These are phyloP conservation scores for Flaveria brownii DNA, from an alignment of 129 eudicot species.

Conservation along the genomic window DNA sequence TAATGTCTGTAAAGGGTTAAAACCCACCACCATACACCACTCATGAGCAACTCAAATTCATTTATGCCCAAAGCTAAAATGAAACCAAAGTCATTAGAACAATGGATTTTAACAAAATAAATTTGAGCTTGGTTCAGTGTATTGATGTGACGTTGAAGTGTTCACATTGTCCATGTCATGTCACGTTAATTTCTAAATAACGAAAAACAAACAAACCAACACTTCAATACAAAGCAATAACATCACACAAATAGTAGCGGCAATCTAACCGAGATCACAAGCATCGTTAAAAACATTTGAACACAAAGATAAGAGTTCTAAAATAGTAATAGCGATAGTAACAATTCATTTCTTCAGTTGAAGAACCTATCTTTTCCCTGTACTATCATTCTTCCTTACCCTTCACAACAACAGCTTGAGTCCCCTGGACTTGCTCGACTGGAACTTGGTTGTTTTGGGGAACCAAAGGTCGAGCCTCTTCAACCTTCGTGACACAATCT, in stretches of 20 bases:
- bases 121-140: not conserved
- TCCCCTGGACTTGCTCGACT: not conserved
- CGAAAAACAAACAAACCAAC: not conserved
- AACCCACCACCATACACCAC: too few relatives aligned
- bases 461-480: constrained; percentile 19
- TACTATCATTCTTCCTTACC: not conserved
- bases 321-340: not conserved
- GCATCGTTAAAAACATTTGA: not conserved
- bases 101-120: not conserved
- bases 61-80: not conserved
- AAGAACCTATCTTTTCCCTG: not conserved
- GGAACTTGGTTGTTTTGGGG: not conserved
- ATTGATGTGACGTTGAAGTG: too few relatives aligned
- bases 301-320: not conserved
- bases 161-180: not conserved
- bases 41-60: too few relatives aligned
- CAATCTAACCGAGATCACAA: constrained; percentile 5
- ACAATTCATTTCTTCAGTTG: not conserved
- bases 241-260: not conserved
- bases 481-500: constrained; percentile 25
- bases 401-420: constrained; percentile 1
- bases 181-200: not conserved
- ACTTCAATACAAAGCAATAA: not conserved
- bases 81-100: not conserved
- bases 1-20: too few relatives aligned